These are phyloP conservation scores for Hypoxylon sp. DNA, from an alignment of 2,329 filamentous ascomycete genomes.

Conservation along the genomic window DNA sequence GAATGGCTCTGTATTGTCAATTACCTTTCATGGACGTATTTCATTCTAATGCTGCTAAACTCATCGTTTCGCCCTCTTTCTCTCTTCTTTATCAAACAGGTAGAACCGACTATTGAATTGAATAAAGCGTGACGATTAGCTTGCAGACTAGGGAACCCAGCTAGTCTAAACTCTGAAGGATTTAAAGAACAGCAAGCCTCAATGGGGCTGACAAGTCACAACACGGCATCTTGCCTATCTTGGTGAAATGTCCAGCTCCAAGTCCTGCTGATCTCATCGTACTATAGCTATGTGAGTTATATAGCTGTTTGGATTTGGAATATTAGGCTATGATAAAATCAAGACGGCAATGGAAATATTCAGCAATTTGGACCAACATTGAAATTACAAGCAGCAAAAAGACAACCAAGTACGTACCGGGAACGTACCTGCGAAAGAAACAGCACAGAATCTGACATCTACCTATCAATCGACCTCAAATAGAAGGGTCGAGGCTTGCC, in stretches of 20 bases:
- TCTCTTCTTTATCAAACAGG: constrained; percentile 6
- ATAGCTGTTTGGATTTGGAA: background rate
- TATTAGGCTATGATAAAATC: background rate
- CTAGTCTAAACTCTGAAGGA: constrained; percentile 12
- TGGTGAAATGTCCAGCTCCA: constrained; percentile 7
- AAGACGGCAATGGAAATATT: background rate
- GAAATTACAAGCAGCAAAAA: background rate
- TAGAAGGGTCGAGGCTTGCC: constrained; percentile 19
- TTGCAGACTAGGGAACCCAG: constrained; percentile 12
- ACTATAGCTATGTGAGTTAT: constrained; percentile 6
- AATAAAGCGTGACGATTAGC: constrained; percentile 1
- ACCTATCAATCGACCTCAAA: constrained; percentile 12
- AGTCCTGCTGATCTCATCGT: constrained; percentile 29
- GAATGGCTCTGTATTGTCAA: background rate
- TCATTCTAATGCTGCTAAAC: background rate
- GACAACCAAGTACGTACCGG: constrained; percentile 1
- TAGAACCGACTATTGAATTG: constrained; percentile 5
- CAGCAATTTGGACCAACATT: background rate
- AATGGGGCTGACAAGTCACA: constrained; percentile 22
- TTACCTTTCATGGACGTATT: background rate
- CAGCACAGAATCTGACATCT: constrained; percentile 10
- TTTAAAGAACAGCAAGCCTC: constrained; percentile 26
- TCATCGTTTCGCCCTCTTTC: background rate
- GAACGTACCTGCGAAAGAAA: background rate
- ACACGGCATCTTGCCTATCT: constrained; percentile 11